Percentiles rank a stretch among this genome's conserved stretches.
These are phyloP conservation scores for Scleromitrula shiraiana DNA, from an alignment of 2,329 filamentous ascomycete genomes.

Conservation along the genomic window DNA sequence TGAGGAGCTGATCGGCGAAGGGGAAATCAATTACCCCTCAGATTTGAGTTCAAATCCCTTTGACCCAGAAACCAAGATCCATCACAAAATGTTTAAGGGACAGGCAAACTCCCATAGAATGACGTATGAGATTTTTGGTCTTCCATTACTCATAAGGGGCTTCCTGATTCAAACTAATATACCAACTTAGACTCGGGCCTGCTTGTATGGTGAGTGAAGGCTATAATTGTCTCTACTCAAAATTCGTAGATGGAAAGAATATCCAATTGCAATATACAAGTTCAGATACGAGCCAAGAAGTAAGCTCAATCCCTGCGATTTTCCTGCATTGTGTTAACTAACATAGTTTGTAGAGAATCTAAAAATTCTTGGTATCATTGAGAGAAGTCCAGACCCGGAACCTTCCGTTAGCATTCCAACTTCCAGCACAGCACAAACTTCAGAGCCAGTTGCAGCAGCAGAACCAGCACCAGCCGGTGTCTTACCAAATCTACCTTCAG, in stretches of 20 bases:
- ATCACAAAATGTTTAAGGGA: neutral
- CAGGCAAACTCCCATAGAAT: constrained; percentile 1
- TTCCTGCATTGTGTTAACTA: neutral
- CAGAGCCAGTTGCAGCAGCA: neutral
- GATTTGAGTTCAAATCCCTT: neutral
- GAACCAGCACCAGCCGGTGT: too few species aligned
- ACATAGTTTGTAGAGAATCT: neutral
- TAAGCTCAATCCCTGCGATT: neutral
- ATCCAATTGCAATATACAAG: constrained; percentile 3
- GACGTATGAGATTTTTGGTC: too few species aligned
- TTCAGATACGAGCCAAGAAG: neutral
- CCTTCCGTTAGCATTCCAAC: too few species aligned
- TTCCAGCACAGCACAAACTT: too few species aligned
- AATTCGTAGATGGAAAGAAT: neutral
- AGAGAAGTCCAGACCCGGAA: neutral
- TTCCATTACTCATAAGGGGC: too few species aligned
- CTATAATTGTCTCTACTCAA: too few species aligned
- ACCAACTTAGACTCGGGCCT: too few species aligned
- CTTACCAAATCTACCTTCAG: neutral
- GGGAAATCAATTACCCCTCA: neutral
- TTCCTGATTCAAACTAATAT: too few species aligned
- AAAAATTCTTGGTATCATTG: neutral
- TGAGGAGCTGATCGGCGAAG: neutral
- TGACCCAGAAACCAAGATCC: neutral
- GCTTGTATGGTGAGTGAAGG: neutral